Evolutionary conservation across 78 protist species (phyloP), one percentile per base, ranked within the genome.

Genomic region (Dictyostelium capitatum): DNA sequence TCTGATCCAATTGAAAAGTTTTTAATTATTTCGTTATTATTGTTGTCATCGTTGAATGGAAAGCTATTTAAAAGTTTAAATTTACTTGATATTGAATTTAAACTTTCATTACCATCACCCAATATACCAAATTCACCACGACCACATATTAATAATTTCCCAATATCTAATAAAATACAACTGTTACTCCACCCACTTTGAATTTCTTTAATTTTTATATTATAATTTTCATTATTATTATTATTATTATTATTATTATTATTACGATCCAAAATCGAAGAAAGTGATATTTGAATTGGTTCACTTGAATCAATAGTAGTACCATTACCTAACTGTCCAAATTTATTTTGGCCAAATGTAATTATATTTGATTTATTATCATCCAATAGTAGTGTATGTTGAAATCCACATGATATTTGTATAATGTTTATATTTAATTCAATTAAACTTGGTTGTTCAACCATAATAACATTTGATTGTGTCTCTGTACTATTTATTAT

Each of bases 171-270:
- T 23, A 87, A 46, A 0, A 87, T 9, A 87, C 92, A 87, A 30
- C 73, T 77, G 32, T 87, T 87, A 65, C 83, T 87, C 92, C 92
- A 87, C 4, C 92, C 92, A 83, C 90, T 70, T 53, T 83, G 69
- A 41, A 83, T 83, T 23, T 81, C 78, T 37, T 59, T 53, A 8
- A 59, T 59, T 59, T 9, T 23, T 0, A 23, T 59, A 9, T 59
- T 23, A 37, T 37, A 37, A 37, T 2, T 37, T 37, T 37, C 43
- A 3, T 37, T 37, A 37, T 37, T 37, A 37, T n/a, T 12, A 41
- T 17, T 5, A 25, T 15, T 2, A 12, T 20, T 15, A 4, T n/a
- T n/a, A n/a, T n/a, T n/a, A n/a, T n/a, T n/a, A n/a, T n/a, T n/a
- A n/a, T n/a, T n/a, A n/a, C n/a, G n/a, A n/a, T 72, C n/a, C 1